Base-by-base conservation (phyloP, 257 asterid species). In the Oldenlandia corymbosa region DNA sequence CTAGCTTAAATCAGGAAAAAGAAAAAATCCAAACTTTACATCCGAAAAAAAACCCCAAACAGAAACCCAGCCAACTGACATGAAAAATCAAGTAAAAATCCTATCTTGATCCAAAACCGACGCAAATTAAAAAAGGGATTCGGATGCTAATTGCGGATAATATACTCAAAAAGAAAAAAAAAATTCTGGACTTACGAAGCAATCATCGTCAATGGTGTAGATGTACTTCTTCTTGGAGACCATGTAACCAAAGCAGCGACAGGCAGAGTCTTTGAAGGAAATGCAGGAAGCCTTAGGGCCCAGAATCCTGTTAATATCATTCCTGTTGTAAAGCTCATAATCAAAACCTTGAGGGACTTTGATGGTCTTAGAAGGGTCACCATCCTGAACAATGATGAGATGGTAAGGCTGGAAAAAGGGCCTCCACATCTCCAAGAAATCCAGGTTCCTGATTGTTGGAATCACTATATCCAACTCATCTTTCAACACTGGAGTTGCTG, bases 241-340 rank as follows among this genome's bases (percentile, higher is more conserved):
- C 95, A 86, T 80, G 20, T 76, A 87, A 0, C 95, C 95, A 59
- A 87, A 87, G 84, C 95, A 87, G 9, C 95, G 79, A 61, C 95
- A 84, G 64, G 95, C 95, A 5, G 91, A 84, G 46, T 87, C 95
- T 76, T 87, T 87, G 78, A 87, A 87, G 1, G 91, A 87, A 66
- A 87, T 87, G 75, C 95, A 87, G n/a, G 88, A 84, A 20, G 95
- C 85, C 55, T 72, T 80, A 0, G 85, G 91, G 1, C 91, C 95
- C 10, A 87, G 62, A 67, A 87, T 87, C 51, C 77, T 69, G 65
- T 87, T 84, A 8, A 87, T 84, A 46, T 87, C 91, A 50, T 87
- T 82, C 0, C 95, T 83, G 42, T 87, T 87, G 68, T 84, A 84
- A 7, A 87, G 79, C 10, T 87, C 95, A 39, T 87, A 84, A 27